phyloP scores from a whole-genome alignment of 768 basidiomycete genomes.

The Pulveroboletus ravenelii region DNA sequence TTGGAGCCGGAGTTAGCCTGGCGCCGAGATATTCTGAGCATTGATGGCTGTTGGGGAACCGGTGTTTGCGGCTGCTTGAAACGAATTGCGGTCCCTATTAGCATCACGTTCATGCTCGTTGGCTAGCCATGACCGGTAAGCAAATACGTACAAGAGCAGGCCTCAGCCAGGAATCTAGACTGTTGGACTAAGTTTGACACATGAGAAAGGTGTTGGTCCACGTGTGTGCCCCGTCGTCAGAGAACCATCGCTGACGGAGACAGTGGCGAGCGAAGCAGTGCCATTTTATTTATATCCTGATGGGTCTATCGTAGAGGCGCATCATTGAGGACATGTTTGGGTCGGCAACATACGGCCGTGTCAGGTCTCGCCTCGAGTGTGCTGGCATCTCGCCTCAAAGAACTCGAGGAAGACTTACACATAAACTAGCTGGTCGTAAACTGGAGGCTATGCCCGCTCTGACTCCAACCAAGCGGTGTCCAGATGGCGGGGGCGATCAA shows the following conservation, averaged over 20 bases:
- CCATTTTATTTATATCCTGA: neutral
- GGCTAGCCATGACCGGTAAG: neutral
- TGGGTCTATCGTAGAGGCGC: too few species aligned
- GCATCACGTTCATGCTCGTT: neutral
- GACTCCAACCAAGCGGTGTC: neutral
- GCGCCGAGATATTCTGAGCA: neutral
- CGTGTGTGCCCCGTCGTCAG: neutral
- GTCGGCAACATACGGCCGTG: neutral
- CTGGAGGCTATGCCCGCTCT: neutral
- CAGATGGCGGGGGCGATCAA: slow-evolving; percentile 13
- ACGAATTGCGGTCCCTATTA: neutral
- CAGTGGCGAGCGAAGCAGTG: neutral
- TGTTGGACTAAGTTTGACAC: slow-evolving; percentile 1
- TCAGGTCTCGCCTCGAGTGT: neutral
- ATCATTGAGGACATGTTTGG: neutral
- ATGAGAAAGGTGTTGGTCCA: neutral
- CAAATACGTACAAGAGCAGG: slow-evolving; percentile 11
- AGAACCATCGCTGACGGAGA: neutral
- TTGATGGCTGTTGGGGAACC: neutral
- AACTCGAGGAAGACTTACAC: slow-evolving; percentile 3
- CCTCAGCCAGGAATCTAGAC: slow-evolving; percentile 2
- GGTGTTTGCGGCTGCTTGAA: neutral
- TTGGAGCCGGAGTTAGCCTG: neutral
- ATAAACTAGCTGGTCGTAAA: neutral
- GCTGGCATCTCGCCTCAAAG: slow-evolving; percentile 2